Conservation (phyloP, 805 yeast species). For the Candida yuanshanica region DNA sequence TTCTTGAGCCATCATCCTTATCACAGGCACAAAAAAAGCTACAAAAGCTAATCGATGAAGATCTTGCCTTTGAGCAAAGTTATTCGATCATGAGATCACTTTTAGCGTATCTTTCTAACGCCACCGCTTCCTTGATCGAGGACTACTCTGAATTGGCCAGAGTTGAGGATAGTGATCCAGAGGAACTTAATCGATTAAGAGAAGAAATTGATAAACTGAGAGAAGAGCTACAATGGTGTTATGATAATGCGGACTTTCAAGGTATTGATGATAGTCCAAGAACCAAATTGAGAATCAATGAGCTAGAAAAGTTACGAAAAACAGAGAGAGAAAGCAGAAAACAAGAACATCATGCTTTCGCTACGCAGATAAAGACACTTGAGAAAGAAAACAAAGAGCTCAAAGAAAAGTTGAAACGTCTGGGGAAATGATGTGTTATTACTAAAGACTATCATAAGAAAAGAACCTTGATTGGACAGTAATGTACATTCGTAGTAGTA, state of each 20-base stretch:
- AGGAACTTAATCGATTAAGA: constrained; percentile 6
- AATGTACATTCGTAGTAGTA: not conserved
- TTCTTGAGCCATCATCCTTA: constrained; percentile 54
- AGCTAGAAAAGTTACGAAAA: constrained; percentile 59
- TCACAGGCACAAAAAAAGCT: constrained; percentile 53
- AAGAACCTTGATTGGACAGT: too few relatives aligned
- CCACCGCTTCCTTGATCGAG: constrained; percentile 50
- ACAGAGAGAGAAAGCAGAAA: constrained; percentile 66
- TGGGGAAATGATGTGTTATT: not conserved
- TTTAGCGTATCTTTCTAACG: constrained; percentile 52
- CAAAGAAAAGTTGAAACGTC: constrained; percentile 20
- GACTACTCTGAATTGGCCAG: constrained; percentile 40
- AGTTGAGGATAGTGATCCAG: constrained; percentile 2
- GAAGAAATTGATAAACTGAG: constrained; percentile 11
- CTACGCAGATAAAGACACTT: constrained; percentile 42
- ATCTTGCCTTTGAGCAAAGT: constrained; percentile 21
- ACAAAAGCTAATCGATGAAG: constrained; percentile 31
- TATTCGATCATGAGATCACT: constrained; percentile 36
- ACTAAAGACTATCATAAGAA: too few relatives aligned
- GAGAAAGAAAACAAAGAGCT: constrained; percentile 49
- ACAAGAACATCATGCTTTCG: constrained; percentile 53
- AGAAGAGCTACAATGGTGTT: constrained; percentile 17
- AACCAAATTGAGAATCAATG: constrained; percentile 49
- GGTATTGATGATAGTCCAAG: constrained; percentile 26
- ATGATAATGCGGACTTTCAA: constrained; percentile 10